A percentile compares a stretch with the other conserved stretches of the same genome.
Evolutionary conservation across 2,329 filamentous ascomycete species (phyloP).

Genomic region (Nannizziopsis barbatae): DNA sequence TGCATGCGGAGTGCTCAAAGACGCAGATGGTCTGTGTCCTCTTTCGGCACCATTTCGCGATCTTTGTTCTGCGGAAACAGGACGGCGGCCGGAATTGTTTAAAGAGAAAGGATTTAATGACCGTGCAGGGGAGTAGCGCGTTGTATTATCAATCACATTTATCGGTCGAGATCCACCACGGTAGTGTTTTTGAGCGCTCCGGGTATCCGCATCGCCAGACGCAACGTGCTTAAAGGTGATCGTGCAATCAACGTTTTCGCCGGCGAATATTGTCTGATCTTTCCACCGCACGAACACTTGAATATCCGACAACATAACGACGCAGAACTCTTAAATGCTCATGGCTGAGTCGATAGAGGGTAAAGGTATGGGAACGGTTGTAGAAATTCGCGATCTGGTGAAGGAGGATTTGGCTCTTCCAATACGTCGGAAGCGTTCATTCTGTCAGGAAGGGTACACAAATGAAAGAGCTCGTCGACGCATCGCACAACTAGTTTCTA

Average conservation of each 20-base stretch:
- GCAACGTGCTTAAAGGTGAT: slow-evolving; percentile 90
- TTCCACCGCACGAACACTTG: slow-evolving; percentile 93
- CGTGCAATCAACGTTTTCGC: slow-evolving; percentile 88
- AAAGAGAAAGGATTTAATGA: slow-evolving; percentile 30
- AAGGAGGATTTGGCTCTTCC: not conserved
- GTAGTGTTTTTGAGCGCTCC: slow-evolving; percentile 25
- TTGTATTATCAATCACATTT: slow-evolving; percentile 25
- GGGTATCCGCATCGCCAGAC: slow-evolving; percentile 31
- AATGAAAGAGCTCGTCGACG: not conserved
- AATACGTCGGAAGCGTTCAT: slow-evolving; percentile 3
- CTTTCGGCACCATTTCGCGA: slow-evolving; percentile 20
- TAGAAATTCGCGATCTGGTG: not conserved
- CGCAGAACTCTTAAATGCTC: slow-evolving; percentile 1
- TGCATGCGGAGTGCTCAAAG: slow-evolving; percentile 30
- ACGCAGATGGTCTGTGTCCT: slow-evolving; percentile 31
- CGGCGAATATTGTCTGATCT: slow-evolving; percentile 87
- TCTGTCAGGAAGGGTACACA: slow-evolving; percentile 1
- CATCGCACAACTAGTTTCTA: not conserved
- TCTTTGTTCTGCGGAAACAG: slow-evolving; percentile 24
- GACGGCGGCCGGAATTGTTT: slow-evolving; percentile 25
- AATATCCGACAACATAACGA: slow-evolving; percentile 54
- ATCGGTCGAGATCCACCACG: slow-evolving; percentile 30
- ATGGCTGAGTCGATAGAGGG: slow-evolving; percentile 1
- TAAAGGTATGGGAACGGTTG: not conserved
- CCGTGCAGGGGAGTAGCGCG: slow-evolving; percentile 32